These are phyloP conservation scores for Vitis hybrid DNA, from an alignment of 177 flowering plant genomes.

Conservation along the genomic window DNA sequence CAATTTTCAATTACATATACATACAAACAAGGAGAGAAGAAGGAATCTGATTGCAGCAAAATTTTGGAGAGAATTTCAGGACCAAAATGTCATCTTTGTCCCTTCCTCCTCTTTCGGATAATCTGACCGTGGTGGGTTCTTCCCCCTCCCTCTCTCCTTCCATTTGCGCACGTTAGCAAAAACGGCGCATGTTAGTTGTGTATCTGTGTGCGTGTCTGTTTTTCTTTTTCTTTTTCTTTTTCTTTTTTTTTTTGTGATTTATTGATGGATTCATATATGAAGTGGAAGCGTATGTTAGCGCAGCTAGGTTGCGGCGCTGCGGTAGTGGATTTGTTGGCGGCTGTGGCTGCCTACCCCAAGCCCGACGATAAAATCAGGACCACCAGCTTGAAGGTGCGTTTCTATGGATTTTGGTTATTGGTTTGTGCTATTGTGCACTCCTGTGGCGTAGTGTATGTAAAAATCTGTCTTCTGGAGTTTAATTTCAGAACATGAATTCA, in stretches of 20 bases:
- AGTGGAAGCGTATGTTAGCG: slow-evolving; percentile 10
- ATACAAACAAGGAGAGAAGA: too few species aligned
- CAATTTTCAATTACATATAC: too few species aligned
- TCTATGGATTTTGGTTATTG: neutral
- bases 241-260: neutral
- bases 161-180: neutral
- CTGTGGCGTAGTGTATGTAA: neutral
- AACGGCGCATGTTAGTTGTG: neutral
- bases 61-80: slow-evolving; percentile 18
- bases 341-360: slow-evolving; percentile 70
- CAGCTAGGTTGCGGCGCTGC: slow-evolving; percentile 66
- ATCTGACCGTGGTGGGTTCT: slow-evolving; percentile 46
- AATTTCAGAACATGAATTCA: too few species aligned
- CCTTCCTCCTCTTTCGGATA: slow-evolving; percentile 48
- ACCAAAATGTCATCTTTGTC: slow-evolving; percentile 36
- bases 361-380: slow-evolving; percentile 85
- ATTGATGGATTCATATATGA: neutral
- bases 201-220: neutral
- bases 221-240: neutral
- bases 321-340: slow-evolving; percentile 63
- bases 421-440: neutral
- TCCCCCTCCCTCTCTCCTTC: neutral
- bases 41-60: too few species aligned
- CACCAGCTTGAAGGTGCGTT: slow-evolving; percentile 66
- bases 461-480: too few species aligned